Base-by-base conservation (phyloP, 2,329 filamentous ascomycete genomes). In the Diplodia seriata region DNA sequence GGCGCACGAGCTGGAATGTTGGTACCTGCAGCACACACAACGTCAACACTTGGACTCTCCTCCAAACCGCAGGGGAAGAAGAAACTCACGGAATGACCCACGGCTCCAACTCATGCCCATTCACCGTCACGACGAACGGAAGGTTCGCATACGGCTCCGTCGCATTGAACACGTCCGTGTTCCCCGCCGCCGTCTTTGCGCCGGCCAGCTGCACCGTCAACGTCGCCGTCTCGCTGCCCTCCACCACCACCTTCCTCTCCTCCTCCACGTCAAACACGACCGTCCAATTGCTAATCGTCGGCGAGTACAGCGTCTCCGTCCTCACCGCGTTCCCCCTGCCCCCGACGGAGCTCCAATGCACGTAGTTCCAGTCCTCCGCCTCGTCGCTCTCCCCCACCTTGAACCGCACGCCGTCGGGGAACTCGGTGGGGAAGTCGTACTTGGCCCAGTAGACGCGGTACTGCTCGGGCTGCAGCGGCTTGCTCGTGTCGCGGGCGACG, bases 271-370 rank as follows among this genome's bases (percentile, higher is more conserved):
- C 81, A 69, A 87, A 89, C 0, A 81, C 72, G 33, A 89, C 78
- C 0, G 84, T 89, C 87, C 86, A 89, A 74, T 88, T 87, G 74
- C 87, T 87, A 31, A 87, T 81, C 63, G 83, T 81, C 23, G 81
- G 78, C 51, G 79, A 77, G 61, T 83, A 82, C 1, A 70, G 62
- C 5, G 81, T 75, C 54, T 81, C 76, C 1, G 80, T 75, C 0
- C 85, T 80, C 3, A 80, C 65, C 15, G 75, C 82, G 74, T 87
- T 85, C 1, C 80, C 85, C 33, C 84, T 78, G 6, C 85, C 85
- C 1, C 87, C 87, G 71, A 88, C 89, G 9, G 87, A 86, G 68
- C 84, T 85, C 88, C 87, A 90, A 73, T 90, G 88, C 4, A 89
- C 84, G 67, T 89, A 89, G 75, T 90, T 90, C 69, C 88, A 80